Evolutionary conservation across 805 yeast genomes (phyloP).

Genomic region (Candida pseudofarinosa): DNA sequence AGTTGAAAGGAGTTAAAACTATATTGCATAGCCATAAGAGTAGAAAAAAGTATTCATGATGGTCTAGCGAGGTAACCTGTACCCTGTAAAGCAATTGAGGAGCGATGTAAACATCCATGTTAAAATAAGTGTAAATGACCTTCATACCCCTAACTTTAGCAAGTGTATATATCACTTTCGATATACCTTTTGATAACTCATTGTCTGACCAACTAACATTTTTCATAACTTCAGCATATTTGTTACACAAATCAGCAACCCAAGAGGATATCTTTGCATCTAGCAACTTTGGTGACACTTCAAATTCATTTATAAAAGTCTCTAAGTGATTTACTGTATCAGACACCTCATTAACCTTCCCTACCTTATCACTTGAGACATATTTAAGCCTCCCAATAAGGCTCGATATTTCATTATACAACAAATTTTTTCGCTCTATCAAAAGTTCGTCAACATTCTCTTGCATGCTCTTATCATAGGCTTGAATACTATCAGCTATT

Average conservation of each 20-base stretch:
- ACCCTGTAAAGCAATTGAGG: constrained; percentile 21
- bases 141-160: constrained; percentile 67
- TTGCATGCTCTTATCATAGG: not conserved
- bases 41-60: constrained; percentile 33
- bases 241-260: constrained; percentile 22
- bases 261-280: constrained; percentile 37
- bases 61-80: constrained; percentile 8
- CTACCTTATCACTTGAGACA: not conserved
- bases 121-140: constrained; percentile 52
- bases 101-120: constrained; percentile 54
- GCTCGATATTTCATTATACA: not conserved
- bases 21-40: constrained; percentile 72
- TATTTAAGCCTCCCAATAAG: not conserved
- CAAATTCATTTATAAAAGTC: constrained; percentile 39
- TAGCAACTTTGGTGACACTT: constrained; percentile 49
- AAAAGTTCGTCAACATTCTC: not conserved
- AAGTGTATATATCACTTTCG: constrained; percentile 51
- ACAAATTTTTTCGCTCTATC: not conserved
- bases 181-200: constrained; percentile 11
- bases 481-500: no score
- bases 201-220: not conserved
- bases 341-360: not conserved
- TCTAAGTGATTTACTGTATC: not conserved
- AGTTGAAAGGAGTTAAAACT: constrained; percentile 68
- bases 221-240: constrained; percentile 14